A percentile compares a stretch with the other conserved stretches of the same genome.
Evolutionary conservation across 176 grass and related monocot genomes (phyloP).

Genomic region (Carex kokanica): DNA sequence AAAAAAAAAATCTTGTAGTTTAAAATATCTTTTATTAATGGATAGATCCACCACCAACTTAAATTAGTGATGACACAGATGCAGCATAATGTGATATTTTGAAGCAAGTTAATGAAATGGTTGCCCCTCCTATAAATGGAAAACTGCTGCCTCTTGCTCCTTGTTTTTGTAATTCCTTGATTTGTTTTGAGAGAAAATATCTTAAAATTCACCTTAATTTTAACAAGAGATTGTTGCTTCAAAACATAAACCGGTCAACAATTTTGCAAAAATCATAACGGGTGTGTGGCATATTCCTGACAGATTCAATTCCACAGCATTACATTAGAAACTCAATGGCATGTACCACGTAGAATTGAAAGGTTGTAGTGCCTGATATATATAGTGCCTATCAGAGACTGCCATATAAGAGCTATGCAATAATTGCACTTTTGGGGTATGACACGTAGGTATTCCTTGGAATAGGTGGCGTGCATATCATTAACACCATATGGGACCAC

Average conservation of each 20-base stretch:
- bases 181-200: neutral
- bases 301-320: neutral
- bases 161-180: neutral
- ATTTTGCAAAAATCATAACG: neutral
- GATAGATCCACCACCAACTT: neutral
- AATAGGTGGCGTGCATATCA: conserved; percentile 17
- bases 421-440: neutral
- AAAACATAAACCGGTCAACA: neutral
- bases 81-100: neutral
- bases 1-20: neutral
- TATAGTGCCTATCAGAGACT: too few relatives aligned
- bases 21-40: neutral
- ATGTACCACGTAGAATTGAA: neutral
- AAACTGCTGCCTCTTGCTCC: neutral
- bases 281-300: neutral
- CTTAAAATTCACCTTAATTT: neutral
- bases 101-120: neutral
- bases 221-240: neutral
- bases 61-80: neutral
- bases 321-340: neutral
- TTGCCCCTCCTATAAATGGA: neutral
- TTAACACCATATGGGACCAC: neutral
- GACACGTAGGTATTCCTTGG: conserved; percentile 1
- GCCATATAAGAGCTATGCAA: neutral
- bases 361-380: neutral